Evolutionary conservation across 495 filamentous ascomycete species (phyloP).

Genomic region (Bombardia bombarda): DNA sequence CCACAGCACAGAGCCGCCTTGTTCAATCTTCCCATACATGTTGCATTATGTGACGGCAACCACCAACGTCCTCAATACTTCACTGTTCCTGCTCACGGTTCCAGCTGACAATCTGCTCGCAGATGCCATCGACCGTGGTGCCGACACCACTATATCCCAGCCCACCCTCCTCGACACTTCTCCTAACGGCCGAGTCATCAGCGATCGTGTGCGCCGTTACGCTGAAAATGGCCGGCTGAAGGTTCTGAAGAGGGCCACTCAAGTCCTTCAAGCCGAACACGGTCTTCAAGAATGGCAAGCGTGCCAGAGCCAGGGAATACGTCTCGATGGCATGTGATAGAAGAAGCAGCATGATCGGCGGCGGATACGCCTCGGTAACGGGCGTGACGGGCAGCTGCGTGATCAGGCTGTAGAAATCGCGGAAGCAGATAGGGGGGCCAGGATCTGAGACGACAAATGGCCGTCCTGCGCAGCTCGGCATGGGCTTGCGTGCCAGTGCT

Average conservation of each 20-base stretch:
- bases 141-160: constrained; percentile 40
- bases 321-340: constrained; percentile 41
- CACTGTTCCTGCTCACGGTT: no score
- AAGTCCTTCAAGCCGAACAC: constrained; percentile 28
- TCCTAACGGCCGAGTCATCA: constrained; percentile 40
- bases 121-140: constrained; percentile 44
- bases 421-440: constrained; percentile 24
- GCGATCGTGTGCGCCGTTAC: constrained; percentile 35
- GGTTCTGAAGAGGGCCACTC: constrained; percentile 25
- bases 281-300: constrained; percentile 25
- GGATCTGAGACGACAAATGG: constrained; percentile 33
- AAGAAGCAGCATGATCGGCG: constrained; percentile 38
- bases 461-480: constrained; percentile 32
- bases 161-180: constrained; percentile 40
- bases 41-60: no score
- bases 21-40: no score
- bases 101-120: constrained; percentile 43
- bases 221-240: constrained; percentile 45
- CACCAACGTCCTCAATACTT: no score
- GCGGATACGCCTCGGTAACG: constrained; percentile 22
- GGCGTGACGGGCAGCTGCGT: constrained; percentile 15
- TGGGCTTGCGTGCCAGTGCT: constrained; percentile 30
- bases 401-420: constrained; percentile 23
- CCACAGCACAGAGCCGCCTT: no score
- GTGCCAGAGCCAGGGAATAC: constrained; percentile 20